Evolutionary conservation across 2,329 filamentous ascomycete species (phyloP).

Genomic region (Colletotrichum lini): DNA sequence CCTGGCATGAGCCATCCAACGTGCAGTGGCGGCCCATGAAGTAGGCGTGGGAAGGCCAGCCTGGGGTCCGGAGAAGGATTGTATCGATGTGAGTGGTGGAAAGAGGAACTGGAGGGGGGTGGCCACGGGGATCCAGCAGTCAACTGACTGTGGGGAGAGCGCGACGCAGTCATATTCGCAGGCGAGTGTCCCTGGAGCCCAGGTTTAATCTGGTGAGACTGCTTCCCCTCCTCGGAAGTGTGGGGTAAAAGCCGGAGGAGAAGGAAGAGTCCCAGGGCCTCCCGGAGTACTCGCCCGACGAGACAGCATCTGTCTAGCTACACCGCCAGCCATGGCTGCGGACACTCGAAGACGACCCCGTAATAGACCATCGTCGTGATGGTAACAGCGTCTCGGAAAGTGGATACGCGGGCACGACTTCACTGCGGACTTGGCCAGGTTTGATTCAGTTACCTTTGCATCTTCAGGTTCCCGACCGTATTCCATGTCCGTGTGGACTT

Average conservation of each 20-base stretch:
- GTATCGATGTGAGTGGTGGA: conserved; percentile 35
- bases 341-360: background rate
- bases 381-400: background rate
- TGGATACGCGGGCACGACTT: too few species aligned
- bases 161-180: conserved; percentile 4
- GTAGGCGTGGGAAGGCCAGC: conserved; percentile 20
- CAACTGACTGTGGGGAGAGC: conserved; percentile 33
- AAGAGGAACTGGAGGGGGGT: conserved; percentile 3
- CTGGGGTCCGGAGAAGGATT: conserved; percentile 40
- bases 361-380: background rate
- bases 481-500: background rate
- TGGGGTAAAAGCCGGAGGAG: conserved; percentile 38
- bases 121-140: background rate
- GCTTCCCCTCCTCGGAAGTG: conserved; percentile 8
- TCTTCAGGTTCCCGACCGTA: background rate
- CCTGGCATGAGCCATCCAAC: conserved; percentile 32
- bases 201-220: conserved; percentile 12
- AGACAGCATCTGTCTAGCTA: background rate
- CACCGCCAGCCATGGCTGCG: background rate
- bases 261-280: conserved; percentile 9
- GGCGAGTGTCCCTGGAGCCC: conserved; percentile 29
- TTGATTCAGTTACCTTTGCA: too few species aligned
- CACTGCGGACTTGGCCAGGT: background rate
- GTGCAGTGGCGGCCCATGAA: conserved; percentile 8
- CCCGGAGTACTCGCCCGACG: conserved; percentile 8